Evolutionary conservation across 495 filamentous ascomycete genomes (phyloP), one percentile per base, ranked within the genome.

Genomic region (Xylaria grammica): DNA sequence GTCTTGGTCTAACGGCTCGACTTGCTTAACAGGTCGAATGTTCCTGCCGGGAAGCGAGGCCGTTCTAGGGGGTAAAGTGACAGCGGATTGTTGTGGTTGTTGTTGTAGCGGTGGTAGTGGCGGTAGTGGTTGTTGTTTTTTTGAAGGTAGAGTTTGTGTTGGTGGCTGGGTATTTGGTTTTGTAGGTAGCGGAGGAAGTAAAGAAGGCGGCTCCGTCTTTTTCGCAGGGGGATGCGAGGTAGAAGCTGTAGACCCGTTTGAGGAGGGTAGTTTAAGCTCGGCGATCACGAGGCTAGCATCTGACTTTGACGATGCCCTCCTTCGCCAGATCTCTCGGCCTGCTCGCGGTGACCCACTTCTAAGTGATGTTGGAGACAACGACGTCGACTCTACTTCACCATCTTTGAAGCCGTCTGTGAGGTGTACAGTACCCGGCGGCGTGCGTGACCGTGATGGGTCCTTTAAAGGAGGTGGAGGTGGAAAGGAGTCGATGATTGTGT

Each of bases 211-310:
- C 29, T 64, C 67, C 38, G 63, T 20, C 40, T 65, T 36, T 58
- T 27, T 22, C 52, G 54, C 22, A 45, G 67, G 59, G 60, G 66
- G 45, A 49, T 66, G 29, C 44, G 29, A 20, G 19, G 70, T 67
- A 65, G 72, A 64, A 62, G 77, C 78, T 26, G 80, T 83, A 20
- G 80, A 82, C 22, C 80, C 80, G 68, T 82, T 72, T 30, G 79
- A 81, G 45, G 55, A 64, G 34, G 73, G 70, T 30, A 83, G 66
- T 60, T 77, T 81, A 57, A 83, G 79, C 42, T 78, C 77, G 1
- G 79, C 70, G 15, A 82, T 72, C 20, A 75, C 73, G 26, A 80
- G 52, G 59, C 66, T 77, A 38, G 71, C 71, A 42, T 83, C 79
- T 48, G 67, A 70, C 66, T 72, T 81, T 11, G 76, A 65, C 24